Base-by-base conservation (phyloP, 2,329 filamentous ascomycete species). In the Neonectria sp. region DNA sequence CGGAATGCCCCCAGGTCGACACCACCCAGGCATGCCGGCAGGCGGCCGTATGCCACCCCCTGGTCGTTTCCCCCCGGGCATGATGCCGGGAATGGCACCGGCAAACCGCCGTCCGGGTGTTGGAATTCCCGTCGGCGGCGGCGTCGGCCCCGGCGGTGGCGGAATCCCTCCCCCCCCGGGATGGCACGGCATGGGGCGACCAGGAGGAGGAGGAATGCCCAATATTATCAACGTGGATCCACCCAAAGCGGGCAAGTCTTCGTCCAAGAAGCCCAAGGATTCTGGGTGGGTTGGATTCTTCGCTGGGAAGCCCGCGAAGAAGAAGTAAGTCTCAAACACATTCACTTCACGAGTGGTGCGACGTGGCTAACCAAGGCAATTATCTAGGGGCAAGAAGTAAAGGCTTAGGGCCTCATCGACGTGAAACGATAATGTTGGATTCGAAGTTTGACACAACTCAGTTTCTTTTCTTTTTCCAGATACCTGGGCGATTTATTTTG, bases 261-360 rank as follows among this genome's bases (percentile, higher is more conserved):
- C 62, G 31, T 56, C 52, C 27, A 77, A 76, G 68, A 77, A 76
- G 68, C 53, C 65, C 25, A 55, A 68, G 21, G 60, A 68, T 27
- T 73, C 73, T 12, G 63, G 49, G 7, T 51, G 75, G 64, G 65
- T 70, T 55, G 72, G 69, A 17, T 78, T 78, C 55, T 69, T 78
- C 49, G 75, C 73, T 37, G 76, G 75, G 52, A 78, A 77, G 49
- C 75, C 77, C 25, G 53, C 66, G 21, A 78, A 76, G 71, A 78
- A 79, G 74, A 80, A 78, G 74, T 79, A 63, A 73, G 77, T 73
- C 11, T 24, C 8, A n/a, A 17, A 33, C 24, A 31, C 8, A 45
- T 35, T 13, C 4, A 53, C 15, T 6, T 35, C 11, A 25, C 12
- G 25, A 11, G 25, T 37, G 43, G 13, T 33, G 17, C 57, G 65